phyloP scores from a whole-genome alignment of 768 basidiomycete species.

The Leucocoprinus sp. region DNA sequence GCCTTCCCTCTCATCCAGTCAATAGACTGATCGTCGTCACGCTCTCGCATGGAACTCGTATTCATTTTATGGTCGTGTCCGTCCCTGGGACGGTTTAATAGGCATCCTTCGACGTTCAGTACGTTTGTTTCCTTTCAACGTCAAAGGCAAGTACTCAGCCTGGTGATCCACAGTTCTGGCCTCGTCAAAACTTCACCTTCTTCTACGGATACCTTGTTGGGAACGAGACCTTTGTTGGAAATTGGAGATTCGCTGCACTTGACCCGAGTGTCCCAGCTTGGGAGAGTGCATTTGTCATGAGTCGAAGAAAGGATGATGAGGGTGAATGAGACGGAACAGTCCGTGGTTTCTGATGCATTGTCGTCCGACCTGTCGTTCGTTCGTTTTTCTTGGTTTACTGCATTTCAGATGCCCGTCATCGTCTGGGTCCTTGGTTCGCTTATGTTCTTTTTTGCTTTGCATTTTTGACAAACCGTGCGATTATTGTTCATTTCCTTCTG shows the following conservation, averaged over 20 bases:
- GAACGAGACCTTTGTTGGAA: constrained; percentile 59
- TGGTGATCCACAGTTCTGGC: constrained; percentile 1
- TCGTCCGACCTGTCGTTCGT: no score
- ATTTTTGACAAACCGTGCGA: no score
- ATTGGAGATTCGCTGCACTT: constrained; percentile 50
- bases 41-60: constrained; percentile 41
- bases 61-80: constrained; percentile 43
- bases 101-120: constrained; percentile 39
- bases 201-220: constrained; percentile 70
- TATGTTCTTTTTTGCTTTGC: no score
- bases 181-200: constrained; percentile 28
- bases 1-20: not conserved
- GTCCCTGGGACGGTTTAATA: constrained; percentile 53
- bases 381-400: no score
- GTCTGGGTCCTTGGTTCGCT: no score
- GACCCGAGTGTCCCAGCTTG: constrained; percentile 41
- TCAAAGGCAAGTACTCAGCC: not conserved
- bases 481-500: no score
- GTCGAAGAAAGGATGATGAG: constrained; percentile 30
- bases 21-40: constrained; percentile 41
- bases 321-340: not conserved
- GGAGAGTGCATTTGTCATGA: constrained; percentile 61
- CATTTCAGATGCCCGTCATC: no score
- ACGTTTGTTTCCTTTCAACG: constrained; percentile 13
- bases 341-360: no score